Percentiles rank a stretch among this genome's conserved stretches.
phyloP scores from a whole-genome alignment of 1,284 basidiomycete genomes.

The Cerioporus squamosus region DNA sequence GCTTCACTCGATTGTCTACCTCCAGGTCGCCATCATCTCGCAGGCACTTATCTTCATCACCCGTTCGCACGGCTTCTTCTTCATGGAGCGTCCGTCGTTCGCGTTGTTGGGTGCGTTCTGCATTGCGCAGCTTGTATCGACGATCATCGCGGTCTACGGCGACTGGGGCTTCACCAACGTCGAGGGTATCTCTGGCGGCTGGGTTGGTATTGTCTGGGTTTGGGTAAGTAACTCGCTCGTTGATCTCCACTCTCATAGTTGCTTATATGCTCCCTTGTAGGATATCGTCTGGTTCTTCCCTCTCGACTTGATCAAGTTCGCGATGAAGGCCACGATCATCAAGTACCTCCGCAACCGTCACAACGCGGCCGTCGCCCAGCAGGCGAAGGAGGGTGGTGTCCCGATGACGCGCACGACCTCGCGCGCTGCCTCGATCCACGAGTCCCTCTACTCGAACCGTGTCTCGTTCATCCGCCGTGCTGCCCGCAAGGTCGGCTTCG shows the following conservation, averaged over 20 bases:
- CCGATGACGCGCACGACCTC: constrained; percentile 88
- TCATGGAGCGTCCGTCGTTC: constrained; percentile 94
- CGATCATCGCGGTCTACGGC: constrained; percentile 93
- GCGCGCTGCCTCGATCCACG: constrained; percentile 89
- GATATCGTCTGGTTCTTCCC: constrained; percentile 96
- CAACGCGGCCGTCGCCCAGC: constrained; percentile 44
- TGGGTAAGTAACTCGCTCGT: constrained; percentile 59
- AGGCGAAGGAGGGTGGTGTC: constrained; percentile 57
- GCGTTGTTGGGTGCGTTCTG: constrained; percentile 92
- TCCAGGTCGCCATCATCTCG: constrained; percentile 97
- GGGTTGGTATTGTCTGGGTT: constrained; percentile 97
- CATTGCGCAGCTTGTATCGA: constrained; percentile 91
- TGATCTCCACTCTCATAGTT: constrained; percentile 31
- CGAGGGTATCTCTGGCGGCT: constrained; percentile 80
- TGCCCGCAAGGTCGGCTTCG: constrained; percentile 84
- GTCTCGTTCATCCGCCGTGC: constrained; percentile 88
- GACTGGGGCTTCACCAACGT: constrained; percentile 92
- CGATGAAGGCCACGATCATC: constrained; percentile 92
- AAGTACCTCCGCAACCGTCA: constrained; percentile 78
- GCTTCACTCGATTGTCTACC: constrained; percentile 83
- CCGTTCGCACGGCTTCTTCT: constrained; percentile 96
- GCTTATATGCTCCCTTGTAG: constrained; percentile 39
- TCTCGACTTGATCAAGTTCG: constrained; percentile 95
- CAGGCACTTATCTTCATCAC: constrained; percentile 98
- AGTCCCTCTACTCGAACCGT: constrained; percentile 94